phyloP scores from a whole-genome alignment of 805 yeast genomes.

The Starmerella vitae region DNA sequence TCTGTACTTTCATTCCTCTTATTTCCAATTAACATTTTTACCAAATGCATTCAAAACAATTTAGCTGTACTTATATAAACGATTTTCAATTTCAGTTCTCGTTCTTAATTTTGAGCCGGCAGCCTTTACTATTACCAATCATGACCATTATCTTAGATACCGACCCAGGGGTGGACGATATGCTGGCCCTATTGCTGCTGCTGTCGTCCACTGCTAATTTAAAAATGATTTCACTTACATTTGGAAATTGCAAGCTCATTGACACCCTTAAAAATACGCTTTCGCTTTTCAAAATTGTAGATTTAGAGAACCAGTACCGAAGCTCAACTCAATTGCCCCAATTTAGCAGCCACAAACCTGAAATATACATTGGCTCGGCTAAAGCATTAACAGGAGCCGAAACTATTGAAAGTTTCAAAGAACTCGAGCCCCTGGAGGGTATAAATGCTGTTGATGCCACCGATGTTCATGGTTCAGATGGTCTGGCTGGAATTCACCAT shows the following conservation, averaged over 20 bases:
- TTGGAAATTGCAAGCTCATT: conserved; percentile 29
- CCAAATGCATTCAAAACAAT: too few relatives aligned
- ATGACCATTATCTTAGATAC: conserved; percentile 29
- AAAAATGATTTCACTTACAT: conserved; percentile 27
- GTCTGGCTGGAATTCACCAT: conserved; percentile 30
- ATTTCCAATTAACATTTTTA: too few relatives aligned
- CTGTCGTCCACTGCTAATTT: conserved; percentile 23
- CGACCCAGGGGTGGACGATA: conserved; percentile 34
- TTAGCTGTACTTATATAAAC: too few relatives aligned
- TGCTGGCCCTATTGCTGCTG: conserved; percentile 30
- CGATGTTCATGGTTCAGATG: conserved; percentile 32
- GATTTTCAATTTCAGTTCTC: too few relatives aligned
- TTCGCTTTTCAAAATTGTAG: conserved; percentile 28
- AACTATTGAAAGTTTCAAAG: conserved; percentile 1
- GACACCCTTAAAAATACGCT: conserved; percentile 28
- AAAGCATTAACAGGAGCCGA: conserved; percentile 10
- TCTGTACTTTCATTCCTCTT: too few relatives aligned
- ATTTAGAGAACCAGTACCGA: conserved; percentile 24
- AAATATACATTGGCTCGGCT: conserved; percentile 27
- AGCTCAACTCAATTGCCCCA: conserved; percentile 14
- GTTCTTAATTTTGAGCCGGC: too few relatives aligned
- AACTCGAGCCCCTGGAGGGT: too few relatives aligned
- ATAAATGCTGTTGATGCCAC: conserved; percentile 26
- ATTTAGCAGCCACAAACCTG: conserved; percentile 25
- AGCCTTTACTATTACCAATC: too few relatives aligned